These are phyloP conservation scores for Persicaria tinctoria DNA, from an alignment of 148 eudicot genomes.

Conservation along the genomic window DNA sequence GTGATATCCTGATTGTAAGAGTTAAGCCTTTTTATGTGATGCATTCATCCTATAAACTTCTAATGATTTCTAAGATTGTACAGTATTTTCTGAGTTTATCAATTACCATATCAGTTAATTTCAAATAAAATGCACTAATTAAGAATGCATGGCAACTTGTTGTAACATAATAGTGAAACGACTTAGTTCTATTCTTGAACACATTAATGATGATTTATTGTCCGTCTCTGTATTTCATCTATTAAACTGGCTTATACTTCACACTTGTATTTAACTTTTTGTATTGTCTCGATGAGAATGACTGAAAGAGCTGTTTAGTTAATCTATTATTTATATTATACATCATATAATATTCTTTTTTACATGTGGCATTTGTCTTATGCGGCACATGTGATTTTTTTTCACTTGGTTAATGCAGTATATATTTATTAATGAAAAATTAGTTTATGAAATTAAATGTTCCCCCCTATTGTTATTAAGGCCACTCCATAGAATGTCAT, in stretches of 20 bases:
- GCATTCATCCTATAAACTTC: neutral
- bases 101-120: neutral
- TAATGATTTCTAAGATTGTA: neutral
- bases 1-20: neutral
- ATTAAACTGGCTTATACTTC: neutral
- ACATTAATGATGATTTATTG: neutral
- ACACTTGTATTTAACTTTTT: neutral
- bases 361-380: too few relatives aligned
- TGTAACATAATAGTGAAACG: neutral
- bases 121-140: neutral
- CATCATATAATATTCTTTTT: too few relatives aligned
- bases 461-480: too few relatives aligned
- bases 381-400: too few relatives aligned
- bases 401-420: too few relatives aligned
- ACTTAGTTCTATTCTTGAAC: neutral
- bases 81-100: neutral
- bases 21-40: neutral
- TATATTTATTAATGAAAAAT: too few relatives aligned
- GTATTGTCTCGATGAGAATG: too few relatives aligned
- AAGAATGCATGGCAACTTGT: neutral
- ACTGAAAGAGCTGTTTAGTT: too few relatives aligned
- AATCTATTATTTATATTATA: too few relatives aligned
- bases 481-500: too few relatives aligned
- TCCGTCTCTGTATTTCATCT: neutral
- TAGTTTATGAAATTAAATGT: too few relatives aligned